A percentile compares a stretch with the other conserved stretches of the same genome.
Evolutionary conservation across 2,329 filamentous ascomycete genomes (phyloP).

Genomic region (Dactylellina parvicollis): DNA sequence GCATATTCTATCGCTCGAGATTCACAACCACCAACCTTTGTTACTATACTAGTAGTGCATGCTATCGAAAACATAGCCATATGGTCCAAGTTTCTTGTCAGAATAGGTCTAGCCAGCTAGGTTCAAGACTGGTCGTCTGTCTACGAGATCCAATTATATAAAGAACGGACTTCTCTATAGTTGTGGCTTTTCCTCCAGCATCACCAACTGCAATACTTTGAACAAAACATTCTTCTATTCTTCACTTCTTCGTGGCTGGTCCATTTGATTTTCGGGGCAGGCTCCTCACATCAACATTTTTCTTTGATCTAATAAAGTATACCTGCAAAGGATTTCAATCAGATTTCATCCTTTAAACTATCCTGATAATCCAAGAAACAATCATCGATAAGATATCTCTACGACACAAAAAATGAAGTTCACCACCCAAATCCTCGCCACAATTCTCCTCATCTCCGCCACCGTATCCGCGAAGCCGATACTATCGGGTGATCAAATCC

Average conservation of each 20-base stretch:
- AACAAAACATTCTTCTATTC: background rate
- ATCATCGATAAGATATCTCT: background rate
- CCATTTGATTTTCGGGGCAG: constrained; percentile 7
- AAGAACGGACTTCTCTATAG: no score
- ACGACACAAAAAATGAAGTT: constrained; percentile 13
- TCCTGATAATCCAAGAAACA: background rate
- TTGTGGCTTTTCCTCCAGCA: no score
- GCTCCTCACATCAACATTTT: background rate
- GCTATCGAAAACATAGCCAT: no score
- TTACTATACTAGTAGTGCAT: no score
- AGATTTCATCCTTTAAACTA: background rate
- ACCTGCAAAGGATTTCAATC: background rate
- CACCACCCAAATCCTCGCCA: background rate
- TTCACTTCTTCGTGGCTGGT: constrained; percentile 10
- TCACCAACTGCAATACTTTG: background rate
- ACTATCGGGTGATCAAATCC: background rate
- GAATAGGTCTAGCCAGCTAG: no score
- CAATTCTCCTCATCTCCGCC: background rate
- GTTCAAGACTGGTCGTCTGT: no score
- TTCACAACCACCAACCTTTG: no score
- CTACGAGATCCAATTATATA: no score
- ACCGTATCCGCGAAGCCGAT: background rate
- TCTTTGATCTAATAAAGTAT: background rate
- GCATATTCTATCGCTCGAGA: no score
- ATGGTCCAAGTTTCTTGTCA: no score